These are phyloP conservation scores for Mycena galericulata DNA, from an alignment of 768 basidiomycete species.

Conservation along the genomic window DNA sequence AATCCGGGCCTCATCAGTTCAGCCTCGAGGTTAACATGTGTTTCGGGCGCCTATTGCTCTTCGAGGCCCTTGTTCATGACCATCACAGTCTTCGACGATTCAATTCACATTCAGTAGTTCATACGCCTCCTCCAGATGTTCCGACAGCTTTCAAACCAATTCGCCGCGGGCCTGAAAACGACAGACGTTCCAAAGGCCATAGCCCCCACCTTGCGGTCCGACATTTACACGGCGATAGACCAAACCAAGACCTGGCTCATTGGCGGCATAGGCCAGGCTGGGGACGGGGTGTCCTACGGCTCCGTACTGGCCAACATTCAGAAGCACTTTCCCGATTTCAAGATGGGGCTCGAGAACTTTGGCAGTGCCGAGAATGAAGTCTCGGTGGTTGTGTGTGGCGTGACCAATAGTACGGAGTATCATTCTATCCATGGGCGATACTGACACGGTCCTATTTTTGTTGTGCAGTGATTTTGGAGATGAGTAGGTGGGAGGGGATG, in stretches of 20 bases:
- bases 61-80: constrained; percentile 23
- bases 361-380: constrained; percentile 62
- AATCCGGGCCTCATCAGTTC: background rate
- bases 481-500: constrained; percentile 69
- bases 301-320: constrained; percentile 49
- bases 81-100: constrained; percentile 25
- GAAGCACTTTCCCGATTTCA: constrained; percentile 61
- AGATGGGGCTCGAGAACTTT: constrained; percentile 59
- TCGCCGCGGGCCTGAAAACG: constrained; percentile 47
- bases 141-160: constrained; percentile 56
- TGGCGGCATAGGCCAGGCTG: constrained; percentile 58
- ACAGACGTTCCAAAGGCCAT: constrained; percentile 57
- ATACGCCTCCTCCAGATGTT: constrained; percentile 53
- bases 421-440: background rate
- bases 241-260: constrained; percentile 59
- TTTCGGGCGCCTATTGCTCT: constrained; percentile 13
- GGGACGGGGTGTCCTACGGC: constrained; percentile 65
- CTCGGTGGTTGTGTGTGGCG: constrained; percentile 61
- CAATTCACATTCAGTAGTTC: constrained; percentile 10
- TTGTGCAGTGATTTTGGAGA: constrained; percentile 57
- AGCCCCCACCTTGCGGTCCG: constrained; percentile 61
- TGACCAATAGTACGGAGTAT: constrained; percentile 54
- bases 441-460: constrained; percentile 18
- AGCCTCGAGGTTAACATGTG: constrained; percentile 28
- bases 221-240: constrained; percentile 64